Conservation (phyloP, 495 filamentous ascomycete genomes). For the Glarea lozoyensis region DNA sequence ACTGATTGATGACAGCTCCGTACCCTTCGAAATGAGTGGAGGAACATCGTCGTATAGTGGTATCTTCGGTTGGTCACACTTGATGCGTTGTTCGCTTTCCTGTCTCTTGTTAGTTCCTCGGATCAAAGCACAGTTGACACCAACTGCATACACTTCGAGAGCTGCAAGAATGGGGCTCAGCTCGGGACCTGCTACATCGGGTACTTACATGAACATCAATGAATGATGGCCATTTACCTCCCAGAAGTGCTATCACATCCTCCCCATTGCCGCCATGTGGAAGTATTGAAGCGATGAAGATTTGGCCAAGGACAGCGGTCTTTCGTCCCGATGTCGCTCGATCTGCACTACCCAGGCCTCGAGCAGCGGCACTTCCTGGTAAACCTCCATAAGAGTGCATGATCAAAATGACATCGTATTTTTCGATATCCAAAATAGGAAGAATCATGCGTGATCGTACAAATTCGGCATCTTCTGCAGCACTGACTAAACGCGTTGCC, state of each 20-base stretch:
- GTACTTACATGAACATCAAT: neutral
- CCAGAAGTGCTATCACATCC: neutral
- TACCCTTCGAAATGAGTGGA: neutral
- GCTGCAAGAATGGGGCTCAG: too few species aligned
- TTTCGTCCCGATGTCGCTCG: slow-evolving; percentile 17
- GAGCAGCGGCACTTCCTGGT: slow-evolving; percentile 1
- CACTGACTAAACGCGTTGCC: slow-evolving; percentile 2
- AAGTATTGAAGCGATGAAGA: neutral
- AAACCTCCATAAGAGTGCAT: slow-evolving; percentile 1
- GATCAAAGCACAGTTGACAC: too few species aligned
- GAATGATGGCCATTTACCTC: neutral
- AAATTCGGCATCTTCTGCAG: slow-evolving; percentile 1
- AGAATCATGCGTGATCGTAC: neutral
- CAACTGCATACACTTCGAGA: too few species aligned
- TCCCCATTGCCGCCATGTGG: neutral
- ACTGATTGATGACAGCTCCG: slow-evolving; percentile 6
- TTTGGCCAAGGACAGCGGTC: slow-evolving; percentile 25
- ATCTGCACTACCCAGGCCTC: slow-evolving; percentile 25
- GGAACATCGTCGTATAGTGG: slow-evolving; percentile 5
- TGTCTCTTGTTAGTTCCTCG: too few species aligned
- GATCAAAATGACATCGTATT: neutral
- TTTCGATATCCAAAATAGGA: neutral
- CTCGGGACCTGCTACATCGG: too few species aligned
- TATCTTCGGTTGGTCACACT: neutral
- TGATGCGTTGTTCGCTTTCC: neutral